These are phyloP conservation scores for Fomitopsis betulina DNA, from an alignment of 1,284 basidiomycete genomes.

Conservation along the genomic window DNA sequence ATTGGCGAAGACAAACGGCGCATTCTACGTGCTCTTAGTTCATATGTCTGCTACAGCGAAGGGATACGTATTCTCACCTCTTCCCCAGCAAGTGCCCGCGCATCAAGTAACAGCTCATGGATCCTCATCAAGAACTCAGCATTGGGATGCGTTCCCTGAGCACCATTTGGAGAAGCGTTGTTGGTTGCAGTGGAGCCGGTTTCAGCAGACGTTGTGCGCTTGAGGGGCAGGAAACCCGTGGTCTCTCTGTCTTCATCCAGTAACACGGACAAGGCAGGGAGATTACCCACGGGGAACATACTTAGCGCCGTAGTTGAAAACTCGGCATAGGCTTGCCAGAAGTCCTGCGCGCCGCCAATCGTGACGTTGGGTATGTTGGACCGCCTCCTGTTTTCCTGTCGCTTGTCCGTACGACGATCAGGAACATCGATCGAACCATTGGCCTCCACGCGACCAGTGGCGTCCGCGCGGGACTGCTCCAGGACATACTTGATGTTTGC, in stretches of 20 bases:
- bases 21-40: not conserved
- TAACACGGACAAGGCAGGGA: slow-evolving; percentile 62
- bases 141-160: slow-evolving; percentile 70
- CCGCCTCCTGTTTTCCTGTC: slow-evolving; percentile 10
- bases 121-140: slow-evolving; percentile 95
- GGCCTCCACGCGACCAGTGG: slow-evolving; percentile 24
- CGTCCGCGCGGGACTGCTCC: slow-evolving; percentile 10
- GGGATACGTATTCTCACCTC: slow-evolving; percentile 38
- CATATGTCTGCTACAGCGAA: not conserved
- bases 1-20: slow-evolving; percentile 8
- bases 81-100: slow-evolving; percentile 53
- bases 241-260: slow-evolving; percentile 93
- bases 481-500: slow-evolving; percentile 74
- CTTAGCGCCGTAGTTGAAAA: slow-evolving; percentile 63
- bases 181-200: slow-evolving; percentile 6
- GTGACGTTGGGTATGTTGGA: slow-evolving; percentile 6
- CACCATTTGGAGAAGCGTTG: slow-evolving; percentile 10
- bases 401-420: slow-evolving; percentile 6
- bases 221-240: slow-evolving; percentile 83
- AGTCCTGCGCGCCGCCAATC: slow-evolving; percentile 37
- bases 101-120: slow-evolving; percentile 79
- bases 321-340: slow-evolving; percentile 74
- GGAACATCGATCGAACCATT: slow-evolving; percentile 8
- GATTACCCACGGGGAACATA: slow-evolving; percentile 65
- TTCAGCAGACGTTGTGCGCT: slow-evolving; percentile 42